Conservation (phyloP, 805 yeast genomes). For the Suhomyces kilbournensis region DNA sequence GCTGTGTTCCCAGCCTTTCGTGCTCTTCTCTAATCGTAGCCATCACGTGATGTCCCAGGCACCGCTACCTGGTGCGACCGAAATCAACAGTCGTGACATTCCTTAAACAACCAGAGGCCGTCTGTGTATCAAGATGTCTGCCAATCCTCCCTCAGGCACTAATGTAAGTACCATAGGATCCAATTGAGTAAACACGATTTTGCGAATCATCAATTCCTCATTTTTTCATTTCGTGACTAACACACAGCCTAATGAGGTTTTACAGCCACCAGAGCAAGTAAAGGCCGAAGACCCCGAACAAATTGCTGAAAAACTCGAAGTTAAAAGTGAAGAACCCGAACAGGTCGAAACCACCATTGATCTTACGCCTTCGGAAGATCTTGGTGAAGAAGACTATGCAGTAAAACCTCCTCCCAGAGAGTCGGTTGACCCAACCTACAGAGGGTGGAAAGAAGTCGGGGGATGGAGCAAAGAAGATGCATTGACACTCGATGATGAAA, state of each 20-base stretch:
- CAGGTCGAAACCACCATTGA: slow-evolving; percentile 10
- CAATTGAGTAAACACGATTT: not conserved
- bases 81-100: not conserved
- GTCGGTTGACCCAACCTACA: slow-evolving; percentile 62
- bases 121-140: not conserved
- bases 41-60: not conserved
- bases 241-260: slow-evolving; percentile 31
- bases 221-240: slow-evolving; percentile 12
- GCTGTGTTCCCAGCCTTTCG: not conserved
- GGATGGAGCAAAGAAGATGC: slow-evolving; percentile 74
- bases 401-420: slow-evolving; percentile 45
- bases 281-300: slow-evolving; percentile 1
- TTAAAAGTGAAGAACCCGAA: not conserved
- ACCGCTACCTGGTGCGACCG: not conserved
- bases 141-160: slow-evolving; percentile 1
- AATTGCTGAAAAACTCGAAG: slow-evolving; percentile 6
- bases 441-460: slow-evolving; percentile 95
- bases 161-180: slow-evolving; percentile 4
- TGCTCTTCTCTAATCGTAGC: not conserved
- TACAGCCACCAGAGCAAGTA: slow-evolving; percentile 33
- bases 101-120: not conserved
- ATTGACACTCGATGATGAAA: slow-evolving; percentile 65
- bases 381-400: slow-evolving; percentile 29
- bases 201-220: not conserved
- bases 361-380: slow-evolving; percentile 37